phyloP scores from a whole-genome alignment of 225 moss, liverwort and hornwort genomes.

The Climacium dendroides region DNA sequence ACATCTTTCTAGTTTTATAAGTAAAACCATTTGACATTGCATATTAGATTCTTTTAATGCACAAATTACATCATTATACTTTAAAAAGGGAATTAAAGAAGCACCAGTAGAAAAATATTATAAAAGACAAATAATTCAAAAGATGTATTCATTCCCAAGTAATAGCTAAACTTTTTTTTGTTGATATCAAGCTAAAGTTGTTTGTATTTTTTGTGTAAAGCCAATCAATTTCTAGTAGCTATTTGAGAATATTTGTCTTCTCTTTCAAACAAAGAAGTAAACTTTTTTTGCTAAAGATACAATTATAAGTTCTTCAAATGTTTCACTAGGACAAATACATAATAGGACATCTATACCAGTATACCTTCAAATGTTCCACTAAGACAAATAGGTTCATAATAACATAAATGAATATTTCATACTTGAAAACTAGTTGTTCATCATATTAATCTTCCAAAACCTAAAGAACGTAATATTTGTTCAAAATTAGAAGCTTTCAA shows the following conservation, averaged over 20 bases:
- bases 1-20: not conserved
- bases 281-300: not conserved
- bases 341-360: too few species aligned
- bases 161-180: not conserved
- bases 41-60: not conserved
- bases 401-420: not conserved
- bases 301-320: not conserved
- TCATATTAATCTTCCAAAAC: rapidly evolving
- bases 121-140: not conserved
- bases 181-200: not conserved
- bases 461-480: not conserved
- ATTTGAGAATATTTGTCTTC: not conserved
- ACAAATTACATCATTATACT: not conserved
- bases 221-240: rapidly evolving
- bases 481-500: not conserved
- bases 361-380: not conserved
- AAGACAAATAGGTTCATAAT: rapidly evolving
- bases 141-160: not conserved
- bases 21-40: not conserved
- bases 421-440: not conserved
- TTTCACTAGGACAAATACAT: not conserved
- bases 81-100: not conserved
- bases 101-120: not conserved
- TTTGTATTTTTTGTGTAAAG: not conserved
- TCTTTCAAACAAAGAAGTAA: not conserved